Evolutionary conservation across 1,284 basidiomycete genomes (phyloP).

Genomic region (Papiliotrema flavescens): DNA sequence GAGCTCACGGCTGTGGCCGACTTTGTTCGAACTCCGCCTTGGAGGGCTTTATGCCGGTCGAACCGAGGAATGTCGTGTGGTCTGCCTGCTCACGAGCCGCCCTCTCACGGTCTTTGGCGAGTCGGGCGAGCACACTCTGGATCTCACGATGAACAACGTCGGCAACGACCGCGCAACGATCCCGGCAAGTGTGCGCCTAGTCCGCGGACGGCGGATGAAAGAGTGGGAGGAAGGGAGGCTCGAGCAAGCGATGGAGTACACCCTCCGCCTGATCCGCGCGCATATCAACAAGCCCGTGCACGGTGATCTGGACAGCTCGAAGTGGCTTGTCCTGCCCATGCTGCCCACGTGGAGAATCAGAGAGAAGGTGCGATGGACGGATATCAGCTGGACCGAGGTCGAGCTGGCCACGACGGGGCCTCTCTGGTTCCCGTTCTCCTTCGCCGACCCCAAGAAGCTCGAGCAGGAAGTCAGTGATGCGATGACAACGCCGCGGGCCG

Average conservation of each 20-base stretch:
- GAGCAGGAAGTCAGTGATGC: constrained; percentile 17
- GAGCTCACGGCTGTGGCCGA: constrained; percentile 9
- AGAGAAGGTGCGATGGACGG: constrained; percentile 7
- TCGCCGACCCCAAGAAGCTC: constrained; percentile 7
- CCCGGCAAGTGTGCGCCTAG: constrained; percentile 4
- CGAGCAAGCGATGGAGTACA: constrained; percentile 19
- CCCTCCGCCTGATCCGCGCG: constrained; percentile 26
- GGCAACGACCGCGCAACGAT: not conserved
- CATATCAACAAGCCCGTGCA: constrained; percentile 24
- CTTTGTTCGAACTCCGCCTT: constrained; percentile 11
- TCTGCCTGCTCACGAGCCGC: constrained; percentile 19
- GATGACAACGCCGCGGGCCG: constrained; percentile 17
- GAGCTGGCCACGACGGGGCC: constrained; percentile 4
- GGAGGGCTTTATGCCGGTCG: not conserved
- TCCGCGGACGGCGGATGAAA: constrained; percentile 18
- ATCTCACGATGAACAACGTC: not conserved
- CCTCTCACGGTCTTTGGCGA: constrained; percentile 13
- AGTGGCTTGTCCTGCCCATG: constrained; percentile 33
- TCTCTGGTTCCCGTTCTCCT: constrained; percentile 10
- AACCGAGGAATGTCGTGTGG: constrained; percentile 12
- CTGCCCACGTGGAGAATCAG: not conserved
- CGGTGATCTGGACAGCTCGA: constrained; percentile 9
- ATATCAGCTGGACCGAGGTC: constrained; percentile 40
- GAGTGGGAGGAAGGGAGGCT: constrained; percentile 16
- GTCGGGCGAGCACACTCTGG: not conserved